phyloP scores from a whole-genome alignment of 73 alveolate genomes.

The Stentor roeselii region DNA sequence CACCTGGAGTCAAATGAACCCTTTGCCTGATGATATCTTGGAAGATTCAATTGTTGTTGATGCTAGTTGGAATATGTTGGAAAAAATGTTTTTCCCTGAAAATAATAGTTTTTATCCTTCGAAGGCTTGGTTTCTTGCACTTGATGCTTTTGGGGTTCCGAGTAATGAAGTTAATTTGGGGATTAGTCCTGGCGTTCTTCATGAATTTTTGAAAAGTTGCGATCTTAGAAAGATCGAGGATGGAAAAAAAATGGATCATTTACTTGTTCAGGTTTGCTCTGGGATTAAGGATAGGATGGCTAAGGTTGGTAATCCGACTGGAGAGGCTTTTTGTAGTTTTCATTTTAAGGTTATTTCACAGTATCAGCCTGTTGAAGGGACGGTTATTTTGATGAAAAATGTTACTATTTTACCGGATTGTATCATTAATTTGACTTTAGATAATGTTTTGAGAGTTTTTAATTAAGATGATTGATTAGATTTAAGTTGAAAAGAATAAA shows the following conservation, averaged over 20 bases:
- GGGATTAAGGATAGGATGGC: background rate
- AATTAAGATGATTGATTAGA: background rate
- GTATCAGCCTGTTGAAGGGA: background rate
- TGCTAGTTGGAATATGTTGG: background rate
- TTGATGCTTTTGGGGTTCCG: background rate
- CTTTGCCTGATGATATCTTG: background rate
- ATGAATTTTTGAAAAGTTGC: background rate
- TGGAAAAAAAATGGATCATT: too few species aligned
- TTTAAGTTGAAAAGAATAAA: background rate
- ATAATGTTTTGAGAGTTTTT: too few species aligned
- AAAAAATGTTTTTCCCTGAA: background rate
- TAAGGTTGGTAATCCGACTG: background rate
- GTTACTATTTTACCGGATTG: background rate
- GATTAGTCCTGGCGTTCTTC: background rate
- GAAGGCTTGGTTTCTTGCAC: background rate
- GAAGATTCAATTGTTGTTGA: background rate
- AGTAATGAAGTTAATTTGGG: background rate
- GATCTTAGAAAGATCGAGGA: background rate
- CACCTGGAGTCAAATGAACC: background rate
- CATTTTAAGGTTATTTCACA: background rate
- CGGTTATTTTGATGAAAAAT: background rate
- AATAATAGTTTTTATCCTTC: background rate
- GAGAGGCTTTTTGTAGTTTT: background rate
- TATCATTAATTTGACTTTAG: background rate
- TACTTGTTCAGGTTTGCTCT: background rate